Base-by-base conservation (phyloP, 345 rosid genomes). In the Hibiscus mutabilis region DNA sequence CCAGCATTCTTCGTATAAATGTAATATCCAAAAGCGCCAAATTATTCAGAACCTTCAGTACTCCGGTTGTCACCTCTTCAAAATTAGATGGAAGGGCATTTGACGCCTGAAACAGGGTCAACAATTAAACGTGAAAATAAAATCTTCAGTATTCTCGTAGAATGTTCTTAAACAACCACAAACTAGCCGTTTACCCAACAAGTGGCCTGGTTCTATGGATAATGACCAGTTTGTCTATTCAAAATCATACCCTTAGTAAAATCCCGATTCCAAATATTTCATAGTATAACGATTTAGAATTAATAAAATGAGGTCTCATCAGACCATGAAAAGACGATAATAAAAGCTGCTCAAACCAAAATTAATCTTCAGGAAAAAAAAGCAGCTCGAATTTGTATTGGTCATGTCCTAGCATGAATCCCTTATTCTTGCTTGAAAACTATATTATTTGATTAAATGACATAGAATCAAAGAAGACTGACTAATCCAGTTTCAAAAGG, bases 21-120 rank as follows among this genome's bases (percentile, higher is more conserved):
- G 71, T 68, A 51, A 87, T 80, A 81, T 89, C 90, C 80, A 84
- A 31, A 63, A 80, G 82, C 55, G 92, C 95, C 86, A 89, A 82
- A 81, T 87, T 89, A 75, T 87, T 89, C 78, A 89, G 75, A 74
- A 87, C 84, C 79, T 84, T 89, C 79, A 89, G 82, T 65, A 87
- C 95, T 58, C 89, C 95, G 67, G 92, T 83, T 69, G 90, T 87
- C 60, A 86, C 90, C 82, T 87, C 92, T 77, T 89, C 92, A 73
- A 89, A 84, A 81, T 89, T 89, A 63, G 87, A 84, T 46, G 95
- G 91, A 81, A 89, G 90, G 46, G 79, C 74, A 73, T 83, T 78
- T 66, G 90, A 80, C 12, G 76, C 87, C 95, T 89, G 78, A 57
- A 81, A 74, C n/a, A 60, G 63, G 60, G 75, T 11, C 62, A 57